Conservation (phyloP, 495 filamentous ascomycete genomes). For the Pseudevernia furfuracea region DNA sequence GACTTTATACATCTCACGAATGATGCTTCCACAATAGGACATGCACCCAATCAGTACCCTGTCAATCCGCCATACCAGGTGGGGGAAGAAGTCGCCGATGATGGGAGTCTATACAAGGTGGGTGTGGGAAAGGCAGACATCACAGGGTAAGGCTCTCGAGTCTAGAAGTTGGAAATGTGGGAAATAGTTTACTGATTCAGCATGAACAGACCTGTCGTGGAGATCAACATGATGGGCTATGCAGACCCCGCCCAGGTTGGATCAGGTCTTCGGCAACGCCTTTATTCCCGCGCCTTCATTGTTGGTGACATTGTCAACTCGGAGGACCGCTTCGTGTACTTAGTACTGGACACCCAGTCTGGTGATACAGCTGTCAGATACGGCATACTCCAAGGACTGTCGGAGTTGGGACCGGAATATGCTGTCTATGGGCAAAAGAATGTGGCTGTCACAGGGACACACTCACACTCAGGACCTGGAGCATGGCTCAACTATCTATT, state of each 20-base stretch:
- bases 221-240: slow-evolving; percentile 90
- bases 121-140: slow-evolving; percentile 93
- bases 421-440: slow-evolving; percentile 72
- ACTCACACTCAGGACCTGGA: slow-evolving; percentile 86
- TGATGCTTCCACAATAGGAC: not conserved
- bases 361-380: slow-evolving; percentile 87
- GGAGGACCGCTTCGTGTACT: slow-evolving; percentile 72
- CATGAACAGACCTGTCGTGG: slow-evolving; percentile 57
- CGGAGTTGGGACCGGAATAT: slow-evolving; percentile 59
- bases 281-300: slow-evolving; percentile 89
- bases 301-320: slow-evolving; percentile 60
- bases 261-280: slow-evolving; percentile 77
- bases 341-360: slow-evolving; percentile 80
- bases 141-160: slow-evolving; percentile 59
- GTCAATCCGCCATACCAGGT: slow-evolving; percentile 9
- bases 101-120: slow-evolving; percentile 60
- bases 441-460: slow-evolving; percentile 84
- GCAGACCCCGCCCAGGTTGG: slow-evolving; percentile 81
- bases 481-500: slow-evolving; percentile 96
- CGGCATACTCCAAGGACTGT: slow-evolving; percentile 70
- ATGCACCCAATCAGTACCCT: slow-evolving; percentile 11
- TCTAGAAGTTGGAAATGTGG: slow-evolving; percentile 24
- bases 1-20: slow-evolving; percentile 19
- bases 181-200: slow-evolving; percentile 31
- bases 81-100: slow-evolving; percentile 6